Base-by-base conservation (phyloP, 768 basidiomycete species). In the Lactifluus hygrophoroides region DNA sequence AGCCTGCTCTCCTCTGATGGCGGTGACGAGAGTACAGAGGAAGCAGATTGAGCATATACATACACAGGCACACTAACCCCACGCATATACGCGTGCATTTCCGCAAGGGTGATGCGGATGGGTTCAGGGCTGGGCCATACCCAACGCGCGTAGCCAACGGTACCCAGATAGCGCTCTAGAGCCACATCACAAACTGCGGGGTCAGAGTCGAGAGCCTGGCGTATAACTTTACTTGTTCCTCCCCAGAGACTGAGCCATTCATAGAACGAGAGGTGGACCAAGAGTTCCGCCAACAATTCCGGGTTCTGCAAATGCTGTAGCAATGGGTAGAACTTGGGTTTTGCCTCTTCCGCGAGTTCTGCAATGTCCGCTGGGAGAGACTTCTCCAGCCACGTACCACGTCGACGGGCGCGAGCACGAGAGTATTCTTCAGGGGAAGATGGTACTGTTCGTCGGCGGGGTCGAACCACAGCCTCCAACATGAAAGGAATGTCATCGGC, bases 111-210 rank as follows among this genome's bases (percentile, higher is more conserved):
- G 56, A 93, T 65, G 19, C 74, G 70, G 37, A 92, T 64, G 5
- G 86, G 84, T 56, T 93, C 90, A 17, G 64, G 64, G 38, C 60
- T 30, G 16, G 65, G 34, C 77, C 78, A 80, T 2, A 57, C 56
- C 91, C 91, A 94, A 54, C 80, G 73, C 49, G 68, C 65, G 70
- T 92, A 93, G 16, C 90, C 90, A 5, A 92, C 81, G 1, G 82
- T 83, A 35, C 72, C 72, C 64, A 93, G 69, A 69, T 79, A 90
- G 34, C 85, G 72, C 70, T 88, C 85, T 58, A 93, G 67, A 14
- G 87, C 80, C 10, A 71, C 75, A 68, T 92, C 90, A 38, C 81
- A 73, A 38, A 88, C 69, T 37, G 72, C 72, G 7, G 76, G 69
- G 23, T 70, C 75, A 63, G 80, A 76, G 51, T 79, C 77, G 42